phyloP scores from a whole-genome alignment of 148 eudicot genomes.

The Euryodendron excelsum region DNA sequence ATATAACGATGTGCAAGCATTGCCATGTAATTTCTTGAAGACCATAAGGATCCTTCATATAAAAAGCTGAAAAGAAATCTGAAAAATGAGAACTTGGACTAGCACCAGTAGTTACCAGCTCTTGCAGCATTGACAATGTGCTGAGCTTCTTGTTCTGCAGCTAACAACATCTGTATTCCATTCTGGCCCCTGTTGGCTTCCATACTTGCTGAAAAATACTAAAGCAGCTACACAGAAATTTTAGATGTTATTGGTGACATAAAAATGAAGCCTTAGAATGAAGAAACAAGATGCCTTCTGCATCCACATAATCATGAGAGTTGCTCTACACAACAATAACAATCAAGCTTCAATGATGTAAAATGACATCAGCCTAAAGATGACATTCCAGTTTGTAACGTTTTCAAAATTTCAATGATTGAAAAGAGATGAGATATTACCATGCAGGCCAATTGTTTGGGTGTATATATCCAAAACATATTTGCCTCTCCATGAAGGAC shows the following conservation, averaged over 20 bases:
- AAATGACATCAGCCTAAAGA: neutral
- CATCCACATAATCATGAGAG: neutral
- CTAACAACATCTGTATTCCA: conserved; percentile 78
- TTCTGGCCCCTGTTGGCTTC: conserved; percentile 70
- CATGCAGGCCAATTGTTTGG: neutral
- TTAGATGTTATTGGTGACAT: conserved; percentile 2
- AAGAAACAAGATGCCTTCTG: neutral
- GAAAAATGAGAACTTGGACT: neutral
- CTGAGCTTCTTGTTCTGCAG: conserved; percentile 94
- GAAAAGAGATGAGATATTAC: neutral
- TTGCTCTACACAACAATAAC: neutral
- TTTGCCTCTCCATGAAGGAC: neutral
- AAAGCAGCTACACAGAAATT: conserved; percentile 8
- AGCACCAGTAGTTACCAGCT: conserved; percentile 37
- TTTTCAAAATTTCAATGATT: neutral
- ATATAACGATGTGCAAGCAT: neutral
- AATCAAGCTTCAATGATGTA: neutral
- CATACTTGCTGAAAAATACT: conserved; percentile 33
- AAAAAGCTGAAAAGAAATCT: neutral
- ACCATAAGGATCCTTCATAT: neutral
- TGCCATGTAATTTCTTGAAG: neutral
- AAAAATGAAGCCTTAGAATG: neutral
- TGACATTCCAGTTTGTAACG: neutral
- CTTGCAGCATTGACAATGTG: conserved; percentile 77
- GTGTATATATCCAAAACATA: neutral